Evolutionary conservation across 371 early-diverging fungal genomes (phyloP), one percentile per base, ranked within the genome.

Genomic region (Mortierella sp.): DNA sequence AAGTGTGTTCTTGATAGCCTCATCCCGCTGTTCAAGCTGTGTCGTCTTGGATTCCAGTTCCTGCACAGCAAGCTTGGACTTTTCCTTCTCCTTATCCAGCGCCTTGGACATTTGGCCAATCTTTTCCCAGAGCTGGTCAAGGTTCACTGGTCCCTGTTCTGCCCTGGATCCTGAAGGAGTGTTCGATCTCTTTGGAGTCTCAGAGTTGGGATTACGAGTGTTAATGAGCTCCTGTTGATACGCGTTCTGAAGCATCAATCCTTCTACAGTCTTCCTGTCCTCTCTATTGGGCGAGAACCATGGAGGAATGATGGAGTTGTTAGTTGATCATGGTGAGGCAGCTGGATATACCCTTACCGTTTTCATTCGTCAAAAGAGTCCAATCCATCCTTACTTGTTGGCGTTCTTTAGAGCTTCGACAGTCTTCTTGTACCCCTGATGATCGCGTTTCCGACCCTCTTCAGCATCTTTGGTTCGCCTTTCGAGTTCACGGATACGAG

Each of bases 401-500:
- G 56, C 68, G 50, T 68, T 64, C 21, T 54, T 4, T 4, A 67
- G 76, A 2, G 63, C 60, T 0, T 68, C 76, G 8, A 74, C 57
- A 24, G 57, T 67, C 40, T 74, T 68, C 12, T 74, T 74, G 22
- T 68, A 64, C 7, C 76, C 76, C 24, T 74, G 76, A 13, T 68
- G 63, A n/a, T 74, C 68, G 13, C 66, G 65, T 25, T 58, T 47
- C 19, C 56, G 61, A 7, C 59, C 28, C 28, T 76, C 70, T n/a
- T 76, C 70, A 28, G 70, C 77, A n/a, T 64, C 69, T 43, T 62
- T 69, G 31, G 77, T 76, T 19, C 70, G 69, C 37, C 57, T 76
- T 49, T 76, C 69, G 27, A 77, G 45, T 37, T 77, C 70, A 1
- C 77, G 70, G 9, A 69, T 40, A 7, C 77, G 61, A 3, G 69